Conservation (phyloP, 306 rosid species). For the Cotoneaster glaucophyllus region DNA sequence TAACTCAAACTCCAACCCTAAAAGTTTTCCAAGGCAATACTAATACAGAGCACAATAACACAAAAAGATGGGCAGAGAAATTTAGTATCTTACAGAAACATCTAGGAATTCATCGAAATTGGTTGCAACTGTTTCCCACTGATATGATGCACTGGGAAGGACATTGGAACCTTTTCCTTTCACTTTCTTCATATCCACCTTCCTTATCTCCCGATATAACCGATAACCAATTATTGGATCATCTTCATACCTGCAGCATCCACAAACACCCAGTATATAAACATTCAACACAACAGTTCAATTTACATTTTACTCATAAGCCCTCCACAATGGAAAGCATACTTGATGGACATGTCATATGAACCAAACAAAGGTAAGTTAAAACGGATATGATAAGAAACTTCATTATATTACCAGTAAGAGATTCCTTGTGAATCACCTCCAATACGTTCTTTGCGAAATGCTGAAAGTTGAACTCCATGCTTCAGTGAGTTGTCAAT, state of each 20-base stretch:
- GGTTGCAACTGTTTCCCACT: slow-evolving; percentile 92
- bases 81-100: slow-evolving; percentile 65
- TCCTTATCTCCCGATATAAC: slow-evolving; percentile 80
- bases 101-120: slow-evolving; percentile 90
- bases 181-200: slow-evolving; percentile 70
- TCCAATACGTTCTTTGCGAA: slow-evolving; percentile 96
- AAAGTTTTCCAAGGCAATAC: background rate
- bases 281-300: slow-evolving; percentile 5
- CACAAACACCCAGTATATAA: slow-evolving; percentile 26
- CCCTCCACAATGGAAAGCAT: background rate
- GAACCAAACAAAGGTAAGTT: background rate
- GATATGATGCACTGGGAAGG: slow-evolving; percentile 53
- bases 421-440: slow-evolving; percentile 92
- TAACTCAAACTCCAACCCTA: background rate
- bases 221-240: slow-evolving; percentile 87
- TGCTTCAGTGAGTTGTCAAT: slow-evolving; percentile 88
- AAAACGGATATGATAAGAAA: background rate
- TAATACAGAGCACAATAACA: background rate
- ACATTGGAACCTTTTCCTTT: slow-evolving; percentile 74
- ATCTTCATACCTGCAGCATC: slow-evolving; percentile 88
- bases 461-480: slow-evolving; percentile 73
- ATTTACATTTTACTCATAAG: background rate
- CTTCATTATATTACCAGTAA: slow-evolving; percentile 66
- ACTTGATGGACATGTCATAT: background rate
- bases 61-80: slow-evolving; percentile 19